A percentile compares a stretch with the other conserved stretches of the same genome.
These are phyloP conservation scores for Trichaptum fuscoviolaceum DNA, from an alignment of 768 basidiomycete species.

Conservation along the genomic window DNA sequence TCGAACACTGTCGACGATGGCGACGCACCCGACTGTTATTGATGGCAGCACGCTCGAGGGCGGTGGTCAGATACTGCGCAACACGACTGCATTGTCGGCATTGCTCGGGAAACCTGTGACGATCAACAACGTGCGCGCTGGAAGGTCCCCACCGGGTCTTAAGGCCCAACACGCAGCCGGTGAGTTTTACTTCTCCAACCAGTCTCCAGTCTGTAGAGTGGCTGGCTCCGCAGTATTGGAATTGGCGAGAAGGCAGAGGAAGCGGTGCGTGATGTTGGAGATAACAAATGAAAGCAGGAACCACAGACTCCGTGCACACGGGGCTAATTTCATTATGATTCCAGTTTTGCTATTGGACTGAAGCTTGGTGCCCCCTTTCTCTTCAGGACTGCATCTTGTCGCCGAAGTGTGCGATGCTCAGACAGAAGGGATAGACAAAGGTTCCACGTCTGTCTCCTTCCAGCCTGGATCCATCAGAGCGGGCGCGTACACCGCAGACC, in stretches of 20 bases:
- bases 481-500: slow-evolving; percentile 41
- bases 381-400: slow-evolving; percentile 58
- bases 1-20: background rate
- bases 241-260: background rate
- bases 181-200: slow-evolving; percentile 19
- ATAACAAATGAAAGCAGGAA: too few species aligned
- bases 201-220: background rate
- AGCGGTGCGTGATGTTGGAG: background rate
- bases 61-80: slow-evolving; percentile 72
- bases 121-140: slow-evolving; percentile 55
- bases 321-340: background rate
- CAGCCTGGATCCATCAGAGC: slow-evolving; percentile 39
- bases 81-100: slow-evolving; percentile 60
- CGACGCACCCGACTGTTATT: slow-evolving; percentile 16
- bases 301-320: background rate
- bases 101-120: slow-evolving; percentile 55
- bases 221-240: background rate
- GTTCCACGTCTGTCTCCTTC: slow-evolving; percentile 52
- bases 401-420: slow-evolving; percentile 52
- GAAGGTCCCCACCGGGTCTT: slow-evolving; percentile 57
- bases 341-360: background rate
- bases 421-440: slow-evolving; percentile 49
- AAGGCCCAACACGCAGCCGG: slow-evolving; percentile 72
- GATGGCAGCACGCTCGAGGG: slow-evolving; percentile 45
- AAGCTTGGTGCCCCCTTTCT: background rate